Conservation (phyloP, 805 yeast species). For the Yarrowia osloensis region DNA sequence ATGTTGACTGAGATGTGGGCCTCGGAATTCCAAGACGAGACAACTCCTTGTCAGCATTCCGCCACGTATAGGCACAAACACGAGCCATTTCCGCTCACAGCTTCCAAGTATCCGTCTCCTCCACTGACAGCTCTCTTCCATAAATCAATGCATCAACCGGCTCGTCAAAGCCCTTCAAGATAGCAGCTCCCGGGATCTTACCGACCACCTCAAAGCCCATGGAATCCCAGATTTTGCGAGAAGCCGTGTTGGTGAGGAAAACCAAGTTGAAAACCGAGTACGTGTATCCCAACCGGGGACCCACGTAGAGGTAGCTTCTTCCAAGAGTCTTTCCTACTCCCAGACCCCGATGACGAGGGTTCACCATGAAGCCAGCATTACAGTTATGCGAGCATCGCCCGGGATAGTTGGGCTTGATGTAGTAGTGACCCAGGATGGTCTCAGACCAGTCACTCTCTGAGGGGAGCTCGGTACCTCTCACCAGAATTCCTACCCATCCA, state of each 20-base stretch:
- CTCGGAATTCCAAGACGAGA: too few relatives aligned
- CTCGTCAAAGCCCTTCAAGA: constrained; percentile 76
- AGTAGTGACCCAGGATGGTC: constrained; percentile 85
- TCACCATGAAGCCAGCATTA: constrained; percentile 83
- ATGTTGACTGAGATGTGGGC: too few relatives aligned
- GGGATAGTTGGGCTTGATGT: constrained; percentile 83
- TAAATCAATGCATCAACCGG: constrained; percentile 87
- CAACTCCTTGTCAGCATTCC: too few relatives aligned
- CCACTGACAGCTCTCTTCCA: constrained; percentile 71
- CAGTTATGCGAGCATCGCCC: constrained; percentile 92
- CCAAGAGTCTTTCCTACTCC: constrained; percentile 86
- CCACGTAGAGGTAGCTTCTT: constrained; percentile 87
- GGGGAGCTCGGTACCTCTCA: constrained; percentile 37
- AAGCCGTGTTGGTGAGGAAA: constrained; percentile 86
- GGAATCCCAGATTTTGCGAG: constrained; percentile 74
- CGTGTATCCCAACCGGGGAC: constrained; percentile 83
- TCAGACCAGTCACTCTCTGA: constrained; percentile 85
- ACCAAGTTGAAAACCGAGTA: constrained; percentile 81
- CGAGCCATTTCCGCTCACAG: too few relatives aligned
- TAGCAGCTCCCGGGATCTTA: constrained; percentile 79
- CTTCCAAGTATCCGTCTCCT: constrained; percentile 32
- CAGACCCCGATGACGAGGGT: constrained; percentile 87
- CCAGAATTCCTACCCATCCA: constrained; percentile 69
- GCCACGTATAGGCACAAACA: too few relatives aligned
- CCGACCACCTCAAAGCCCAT: constrained; percentile 78